These are phyloP conservation scores for Schizosaccharomyces pombe DNA, from an alignment of 805 yeast species.

Conservation along the genomic window DNA sequence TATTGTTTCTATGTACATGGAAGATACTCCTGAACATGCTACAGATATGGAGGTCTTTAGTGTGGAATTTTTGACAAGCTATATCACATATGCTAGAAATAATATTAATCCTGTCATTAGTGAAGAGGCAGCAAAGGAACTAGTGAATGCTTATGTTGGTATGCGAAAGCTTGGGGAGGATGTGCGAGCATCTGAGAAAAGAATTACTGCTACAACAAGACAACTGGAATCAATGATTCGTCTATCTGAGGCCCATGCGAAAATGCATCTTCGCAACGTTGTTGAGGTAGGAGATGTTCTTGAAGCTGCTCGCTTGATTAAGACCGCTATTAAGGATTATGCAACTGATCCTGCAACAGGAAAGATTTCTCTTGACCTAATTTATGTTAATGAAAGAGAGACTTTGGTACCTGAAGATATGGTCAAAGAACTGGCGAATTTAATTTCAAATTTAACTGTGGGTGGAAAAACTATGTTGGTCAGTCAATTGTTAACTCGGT, in stretches of 20 bases:
- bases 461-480: constrained; percentile 28
- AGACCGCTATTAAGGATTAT: constrained; percentile 86
- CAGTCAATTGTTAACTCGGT: constrained; percentile 31
- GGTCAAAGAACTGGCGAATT: constrained; percentile 31
- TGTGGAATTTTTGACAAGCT: constrained; percentile 63
- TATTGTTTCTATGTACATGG: constrained; percentile 74
- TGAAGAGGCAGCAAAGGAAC: constrained; percentile 55
- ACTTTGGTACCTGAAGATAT: constrained; percentile 56
- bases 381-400: constrained; percentile 80
- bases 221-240: constrained; percentile 92
- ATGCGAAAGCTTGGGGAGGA: constrained; percentile 92
- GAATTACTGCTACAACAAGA: constrained; percentile 94
- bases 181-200: constrained; percentile 55
- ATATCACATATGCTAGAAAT: constrained; percentile 87
- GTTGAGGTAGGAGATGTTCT: constrained; percentile 67
- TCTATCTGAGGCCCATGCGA: constrained; percentile 88
- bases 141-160: constrained; percentile 70
- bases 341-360: constrained; percentile 97
- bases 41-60: constrained; percentile 43
- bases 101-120: constrained; percentile 59
- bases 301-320: constrained; percentile 82
- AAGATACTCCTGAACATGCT: constrained; percentile 59
- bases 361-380: constrained; percentile 86
- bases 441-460: constrained; percentile 20
- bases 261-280: constrained; percentile 53